These are phyloP conservation scores for Lachancea sp. DNA, from an alignment of 805 yeast genomes.

Conservation along the genomic window DNA sequence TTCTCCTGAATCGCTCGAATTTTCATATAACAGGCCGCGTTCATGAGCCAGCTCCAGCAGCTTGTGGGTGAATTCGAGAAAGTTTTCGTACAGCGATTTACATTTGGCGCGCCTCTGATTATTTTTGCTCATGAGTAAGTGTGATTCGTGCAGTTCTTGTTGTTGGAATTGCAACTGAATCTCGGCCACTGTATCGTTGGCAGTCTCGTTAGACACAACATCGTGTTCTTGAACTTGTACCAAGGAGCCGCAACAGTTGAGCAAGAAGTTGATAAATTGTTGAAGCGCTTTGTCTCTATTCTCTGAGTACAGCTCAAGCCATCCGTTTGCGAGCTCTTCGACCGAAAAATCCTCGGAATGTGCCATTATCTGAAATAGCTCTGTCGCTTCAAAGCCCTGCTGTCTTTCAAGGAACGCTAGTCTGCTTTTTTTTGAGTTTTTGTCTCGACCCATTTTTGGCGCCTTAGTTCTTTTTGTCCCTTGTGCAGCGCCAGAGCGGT, in stretches of 20 bases:
- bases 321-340: constrained; percentile 46
- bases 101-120: constrained; percentile 37
- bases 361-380: constrained; percentile 45
- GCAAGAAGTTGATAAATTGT: constrained; percentile 58
- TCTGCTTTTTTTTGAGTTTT: constrained; percentile 21
- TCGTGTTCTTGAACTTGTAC: constrained; percentile 69
- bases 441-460: constrained; percentile 2
- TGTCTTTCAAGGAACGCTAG: constrained; percentile 33
- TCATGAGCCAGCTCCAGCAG: constrained; percentile 52
- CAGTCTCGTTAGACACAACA: constrained; percentile 59
- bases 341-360: constrained; percentile 44
- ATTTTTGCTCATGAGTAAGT: constrained; percentile 48
- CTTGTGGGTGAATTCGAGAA: constrained; percentile 48
- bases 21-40: constrained; percentile 48
- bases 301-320: constrained; percentile 48
- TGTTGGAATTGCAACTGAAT: constrained; percentile 54
- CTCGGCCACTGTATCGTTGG: constrained; percentile 68
- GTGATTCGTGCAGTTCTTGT: constrained; percentile 64
- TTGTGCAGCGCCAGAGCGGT: neutral
- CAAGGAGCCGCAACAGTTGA: constrained; percentile 68
- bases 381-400: constrained; percentile 42
- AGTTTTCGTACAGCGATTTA: constrained; percentile 46
- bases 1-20: constrained; percentile 9
- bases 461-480: constrained; percentile 2
- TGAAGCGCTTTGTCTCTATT: constrained; percentile 46